A percentile compares a stretch with the other conserved stretches of the same genome.
phyloP scores from a whole-genome alignment of 305 asterid genomes.

The Fraxinus platypoda region DNA sequence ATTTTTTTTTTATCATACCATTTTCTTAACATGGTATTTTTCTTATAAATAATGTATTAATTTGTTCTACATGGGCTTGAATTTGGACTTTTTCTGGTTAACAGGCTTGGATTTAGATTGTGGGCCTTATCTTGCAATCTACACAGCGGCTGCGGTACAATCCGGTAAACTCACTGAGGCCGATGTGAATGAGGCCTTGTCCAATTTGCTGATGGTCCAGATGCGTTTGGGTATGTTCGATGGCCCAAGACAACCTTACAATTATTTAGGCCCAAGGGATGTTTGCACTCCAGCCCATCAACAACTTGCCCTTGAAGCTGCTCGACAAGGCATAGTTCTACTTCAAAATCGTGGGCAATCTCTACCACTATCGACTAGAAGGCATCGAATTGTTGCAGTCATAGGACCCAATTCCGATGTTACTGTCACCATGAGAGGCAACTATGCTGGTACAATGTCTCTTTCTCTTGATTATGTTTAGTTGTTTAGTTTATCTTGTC shows the following conservation, averaged over 20 bases:
- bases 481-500: not conserved
- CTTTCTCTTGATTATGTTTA: not conserved
- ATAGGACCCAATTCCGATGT: conserved; percentile 74
- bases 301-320: conserved; percentile 81
- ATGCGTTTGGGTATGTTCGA: conserved; percentile 91
- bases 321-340: conserved; percentile 86
- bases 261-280: conserved; percentile 64
- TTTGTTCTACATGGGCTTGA: not conserved
- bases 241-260: conserved; percentile 60
- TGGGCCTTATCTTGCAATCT: conserved; percentile 77
- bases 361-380: conserved; percentile 56
- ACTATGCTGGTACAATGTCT: conserved; percentile 66
- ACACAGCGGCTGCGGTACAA: conserved; percentile 60
- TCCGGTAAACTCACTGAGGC: conserved; percentile 51
- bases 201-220: conserved; percentile 60
- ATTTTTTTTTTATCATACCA: not conserved
- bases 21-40: not conserved
- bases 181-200: conserved; percentile 62
- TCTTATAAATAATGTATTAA: not conserved
- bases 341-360: conserved; percentile 62
- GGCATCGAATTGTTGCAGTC: conserved; percentile 51
- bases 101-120: conserved; percentile 90
- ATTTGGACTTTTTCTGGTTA: not conserved
- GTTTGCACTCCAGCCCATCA: conserved; percentile 79
- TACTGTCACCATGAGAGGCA: conserved; percentile 74